Evolutionary conservation across 768 basidiomycete genomes (phyloP), one percentile per base, ranked within the genome.

Genomic region (Collybia sp.): DNA sequence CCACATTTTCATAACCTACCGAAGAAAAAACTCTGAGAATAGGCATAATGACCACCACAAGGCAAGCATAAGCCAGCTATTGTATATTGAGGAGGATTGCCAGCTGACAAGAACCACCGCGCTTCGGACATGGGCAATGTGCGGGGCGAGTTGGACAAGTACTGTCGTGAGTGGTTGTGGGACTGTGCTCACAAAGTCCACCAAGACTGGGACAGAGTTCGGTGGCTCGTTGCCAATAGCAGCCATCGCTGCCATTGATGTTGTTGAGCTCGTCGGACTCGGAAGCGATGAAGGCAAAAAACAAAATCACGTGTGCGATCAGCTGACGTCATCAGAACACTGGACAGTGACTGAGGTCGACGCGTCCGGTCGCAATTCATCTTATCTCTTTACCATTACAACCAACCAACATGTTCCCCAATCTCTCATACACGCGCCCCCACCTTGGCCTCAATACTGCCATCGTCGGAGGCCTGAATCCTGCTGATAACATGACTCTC

Each of bases 21-120:
- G 72, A 53, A 90, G 64, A 9, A 62, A 64, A 30, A 65, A 62
- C 12, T 73, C 71, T 1, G 75, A 63, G 38, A 85, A 70, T 45
- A 93, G 68, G 66, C 88, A 91, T 15, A 82, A 18, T 0, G 76
- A 77, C 88, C 91, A 94, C 88, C 88, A 93, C 1, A 61, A 59
- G 0, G 75, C 85, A 37, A 95, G 66, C 1, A 76, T 61, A 2
- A 93, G 75, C 70, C 75, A 85, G 43, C 80, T 73, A 43, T 87
- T 76, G 55, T 82, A 75, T 73, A 75, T 78, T 10, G 68, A 61
- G 25, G 25, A 8, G 0, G 71, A 57, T 33, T 71, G 66, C 86
- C 88, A 91, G 52, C 70, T 76, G 30, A 77, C 25, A 1, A 82
- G 60, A 55, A 86, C 74, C 2, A 73, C 58, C 0, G 62, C 30